Base-by-base conservation (phyloP, 768 basidiomycete genomes). In the Amanita brunnescens region DNA sequence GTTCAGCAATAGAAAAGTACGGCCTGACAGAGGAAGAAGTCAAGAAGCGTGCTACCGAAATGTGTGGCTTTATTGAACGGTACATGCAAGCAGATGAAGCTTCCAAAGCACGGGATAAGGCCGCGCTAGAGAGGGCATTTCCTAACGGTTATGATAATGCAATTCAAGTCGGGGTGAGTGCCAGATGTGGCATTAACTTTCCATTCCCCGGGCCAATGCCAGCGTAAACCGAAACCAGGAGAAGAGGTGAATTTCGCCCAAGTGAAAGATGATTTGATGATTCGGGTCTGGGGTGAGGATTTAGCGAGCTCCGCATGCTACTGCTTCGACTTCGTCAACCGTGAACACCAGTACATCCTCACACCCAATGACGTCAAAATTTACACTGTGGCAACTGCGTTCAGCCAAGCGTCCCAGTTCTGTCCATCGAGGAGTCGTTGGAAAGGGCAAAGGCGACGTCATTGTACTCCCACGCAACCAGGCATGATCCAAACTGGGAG, bases 401-500 rank as follows among this genome's bases (percentile, higher is more conserved):
- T 50, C 41, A 52, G 42, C 54, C 39, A 29, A 46, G 54, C 39
- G 35, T 18, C 26, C 39, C 46, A 30, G 54, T 57, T 47, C 51
- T 49, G 18, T 53, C 56, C 38, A 55, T 57, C 26, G 56, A 57
- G 47, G 33, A 47, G 20, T 37, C 12, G 24, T 47, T 47, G 34
- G 47, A 47, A 34, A 48, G 48, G 49, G 53, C 44, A 24, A 42
- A 50, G 8, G 39, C 49, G 16, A 39, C 2, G 20, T 42, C 40
- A 20, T 21, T 44, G 21, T 51, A 40, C 32, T 42, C 49, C 14
- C 33, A 39, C 18, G 41, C 54, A 47, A 21, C 46, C 20, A 39
- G 29, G 29, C 52, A 38, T 54, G 57, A 57, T 47, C 51, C 54
- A 41, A 40, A 57, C 34, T 55, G 57, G 56, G n/a, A n/a, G n/a